Conservation (phyloP, 176 grass and related monocot species). For the Neostapfia colusana region DNA sequence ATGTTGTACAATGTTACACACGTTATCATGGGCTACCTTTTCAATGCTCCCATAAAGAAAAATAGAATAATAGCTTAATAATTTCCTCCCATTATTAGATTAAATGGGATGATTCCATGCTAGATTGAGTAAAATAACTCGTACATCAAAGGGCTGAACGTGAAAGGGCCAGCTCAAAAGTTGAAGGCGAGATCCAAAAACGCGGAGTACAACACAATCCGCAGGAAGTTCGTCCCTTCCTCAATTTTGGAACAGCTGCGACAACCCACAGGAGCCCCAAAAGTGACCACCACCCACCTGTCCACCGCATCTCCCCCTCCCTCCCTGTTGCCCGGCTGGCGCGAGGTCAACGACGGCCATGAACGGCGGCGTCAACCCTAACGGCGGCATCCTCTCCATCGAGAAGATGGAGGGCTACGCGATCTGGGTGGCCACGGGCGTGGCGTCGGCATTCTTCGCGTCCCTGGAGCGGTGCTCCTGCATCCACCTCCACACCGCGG, state of each 20-base stretch:
- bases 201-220: no score
- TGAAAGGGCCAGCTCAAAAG: no score
- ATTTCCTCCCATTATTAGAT: no score
- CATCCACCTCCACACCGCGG: conserved; percentile 77
- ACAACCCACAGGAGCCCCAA: neutral
- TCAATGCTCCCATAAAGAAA: no score
- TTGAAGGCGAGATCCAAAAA: no score
- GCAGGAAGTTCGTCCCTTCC: neutral
- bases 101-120: no score
- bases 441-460: conserved; percentile 70
- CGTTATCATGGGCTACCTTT: no score
- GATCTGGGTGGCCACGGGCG: conserved; percentile 59
- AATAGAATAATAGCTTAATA: no score
- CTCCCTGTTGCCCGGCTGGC: neutral
- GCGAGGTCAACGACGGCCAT: conserved; percentile 9
- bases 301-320: neutral
- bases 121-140: no score
- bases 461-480: conserved; percentile 78
- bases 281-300: neutral
- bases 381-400: conserved; percentile 36
- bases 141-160: no score
- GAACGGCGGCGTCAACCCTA: conserved; percentile 29
- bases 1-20: no score
- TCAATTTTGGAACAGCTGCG: conserved; percentile 8
- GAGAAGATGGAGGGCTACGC: conserved; percentile 55